Evolutionary conservation across 495 filamentous ascomycete species (phyloP).

Genomic region (Podospora fimiseda): DNA sequence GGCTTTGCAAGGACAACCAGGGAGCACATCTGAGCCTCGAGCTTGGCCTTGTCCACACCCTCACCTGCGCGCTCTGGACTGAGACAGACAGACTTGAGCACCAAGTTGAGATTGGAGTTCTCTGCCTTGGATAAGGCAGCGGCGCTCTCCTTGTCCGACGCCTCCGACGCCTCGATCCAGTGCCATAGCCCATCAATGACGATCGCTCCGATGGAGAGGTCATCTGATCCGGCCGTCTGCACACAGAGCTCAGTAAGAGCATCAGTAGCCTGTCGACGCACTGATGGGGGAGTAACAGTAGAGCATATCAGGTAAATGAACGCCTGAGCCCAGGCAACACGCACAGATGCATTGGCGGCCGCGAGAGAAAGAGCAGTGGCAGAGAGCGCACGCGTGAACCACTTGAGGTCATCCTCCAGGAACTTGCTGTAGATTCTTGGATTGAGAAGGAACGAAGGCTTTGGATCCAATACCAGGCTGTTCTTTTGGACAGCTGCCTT

Average conservation of each 20-base stretch:
- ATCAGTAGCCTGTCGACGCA: conserved; percentile 53
- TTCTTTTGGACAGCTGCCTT: conserved; percentile 56
- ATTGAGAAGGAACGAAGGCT: conserved; percentile 80
- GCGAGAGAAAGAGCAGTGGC: conserved; percentile 45
- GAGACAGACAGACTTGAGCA: conserved; percentile 67
- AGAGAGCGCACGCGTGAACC: conserved; percentile 65
- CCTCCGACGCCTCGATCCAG: conserved; percentile 63
- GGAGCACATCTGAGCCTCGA: conserved; percentile 61
- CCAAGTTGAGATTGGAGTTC: conserved; percentile 50
- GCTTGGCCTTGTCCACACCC: conserved; percentile 31
- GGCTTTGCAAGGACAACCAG: conserved; percentile 72
- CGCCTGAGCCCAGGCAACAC: conserved; percentile 68
- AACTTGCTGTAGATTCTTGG: conserved; percentile 77
- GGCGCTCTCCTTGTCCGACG: conserved; percentile 69
- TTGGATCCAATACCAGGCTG: conserved; percentile 58
- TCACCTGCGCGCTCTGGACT: conserved; percentile 33
- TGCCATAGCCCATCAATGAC: conserved; percentile 72
- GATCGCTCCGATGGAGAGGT: conserved; percentile 39
- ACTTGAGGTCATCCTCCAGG: conserved; percentile 64
- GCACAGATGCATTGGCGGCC: conserved; percentile 23
- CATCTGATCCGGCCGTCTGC: conserved; percentile 36
- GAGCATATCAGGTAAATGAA: conserved; percentile 73
- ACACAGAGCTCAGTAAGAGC: conserved; percentile 55
- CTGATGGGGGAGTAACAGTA: conserved; percentile 45
- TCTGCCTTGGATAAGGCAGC: conserved; percentile 62